Conservation (phyloP, 2,329 filamentous ascomycete species). For the Penicillium sp. region DNA sequence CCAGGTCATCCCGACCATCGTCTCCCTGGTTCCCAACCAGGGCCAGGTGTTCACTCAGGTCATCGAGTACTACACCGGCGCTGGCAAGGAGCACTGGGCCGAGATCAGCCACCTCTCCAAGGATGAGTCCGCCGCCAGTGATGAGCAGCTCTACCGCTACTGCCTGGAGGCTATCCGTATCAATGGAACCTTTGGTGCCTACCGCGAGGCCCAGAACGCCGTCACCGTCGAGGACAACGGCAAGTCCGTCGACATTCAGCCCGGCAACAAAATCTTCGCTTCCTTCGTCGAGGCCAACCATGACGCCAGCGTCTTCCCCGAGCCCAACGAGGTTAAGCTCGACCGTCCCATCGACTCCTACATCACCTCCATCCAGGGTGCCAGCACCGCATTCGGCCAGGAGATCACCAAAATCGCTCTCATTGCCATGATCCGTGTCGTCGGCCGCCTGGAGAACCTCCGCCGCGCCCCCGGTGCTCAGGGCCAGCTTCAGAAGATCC, state of each 20-base stretch:
- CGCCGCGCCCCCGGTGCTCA: constrained; percentile 62
- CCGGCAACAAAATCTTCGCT: constrained; percentile 63
- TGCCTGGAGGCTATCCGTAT: constrained; percentile 71
- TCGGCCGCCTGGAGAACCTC: constrained; percentile 63
- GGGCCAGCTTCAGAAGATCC: constrained; percentile 67
- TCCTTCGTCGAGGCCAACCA: constrained; percentile 59
- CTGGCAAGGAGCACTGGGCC: constrained; percentile 56
- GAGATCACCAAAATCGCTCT: constrained; percentile 62
- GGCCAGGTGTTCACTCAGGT: constrained; percentile 70
- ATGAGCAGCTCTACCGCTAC: constrained; percentile 66
- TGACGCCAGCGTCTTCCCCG: constrained; percentile 60
- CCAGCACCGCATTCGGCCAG: constrained; percentile 62
- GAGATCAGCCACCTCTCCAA: constrained; percentile 62
- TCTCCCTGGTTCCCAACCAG: constrained; percentile 68
- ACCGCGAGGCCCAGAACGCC: constrained; percentile 54
- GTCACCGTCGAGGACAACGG: constrained; percentile 55
- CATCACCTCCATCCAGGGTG: constrained; percentile 63
- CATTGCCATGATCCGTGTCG: constrained; percentile 65
- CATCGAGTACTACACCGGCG: constrained; percentile 68
- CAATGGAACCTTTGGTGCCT: constrained; percentile 61
- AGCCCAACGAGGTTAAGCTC: constrained; percentile 61
- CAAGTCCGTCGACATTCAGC: constrained; percentile 51
- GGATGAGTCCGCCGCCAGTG: constrained; percentile 55
- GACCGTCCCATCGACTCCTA: constrained; percentile 64
- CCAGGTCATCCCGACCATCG: constrained; percentile 67